Percentiles rank a stretch among this genome's conserved stretches.
Evolutionary conservation across 2,329 filamentous ascomycete genomes (phyloP).

Genomic region (Curvularia lunata): DNA sequence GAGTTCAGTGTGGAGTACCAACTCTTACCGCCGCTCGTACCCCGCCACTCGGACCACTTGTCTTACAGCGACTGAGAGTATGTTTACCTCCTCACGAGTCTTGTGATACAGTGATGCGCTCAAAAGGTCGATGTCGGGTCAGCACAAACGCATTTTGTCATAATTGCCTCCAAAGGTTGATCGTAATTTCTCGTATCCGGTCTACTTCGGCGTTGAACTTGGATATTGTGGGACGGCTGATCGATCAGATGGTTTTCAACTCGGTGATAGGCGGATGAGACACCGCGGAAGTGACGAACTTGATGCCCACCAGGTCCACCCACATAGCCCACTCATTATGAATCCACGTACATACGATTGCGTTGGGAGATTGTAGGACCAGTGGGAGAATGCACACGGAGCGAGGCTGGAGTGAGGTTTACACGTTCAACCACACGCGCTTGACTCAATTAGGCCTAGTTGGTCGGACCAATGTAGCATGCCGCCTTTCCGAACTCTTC

Average conservation of each 20-base stretch:
- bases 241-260: neutral
- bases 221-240: neutral
- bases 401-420: neutral
- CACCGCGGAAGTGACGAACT: neutral
- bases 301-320: neutral
- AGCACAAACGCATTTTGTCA: neutral
- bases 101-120: neutral
- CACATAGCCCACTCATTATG: neutral
- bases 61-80: neutral
- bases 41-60: neutral
- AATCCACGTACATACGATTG: neutral
- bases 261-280: neutral
- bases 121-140: neutral
- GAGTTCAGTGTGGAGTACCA: neutral
- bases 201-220: neutral
- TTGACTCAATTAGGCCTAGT: neutral
- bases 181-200: slow-evolving; percentile 3
- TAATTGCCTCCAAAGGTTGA: slow-evolving; percentile 1
- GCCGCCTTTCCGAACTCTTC: neutral
- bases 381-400: neutral
- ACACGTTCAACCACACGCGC: neutral
- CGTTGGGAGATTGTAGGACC: neutral
- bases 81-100: neutral
- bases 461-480: neutral
- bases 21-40: neutral